Evolutionary conservation across 495 filamentous ascomycete genomes (phyloP).

Genomic region (Penicillium cataractarum): DNA sequence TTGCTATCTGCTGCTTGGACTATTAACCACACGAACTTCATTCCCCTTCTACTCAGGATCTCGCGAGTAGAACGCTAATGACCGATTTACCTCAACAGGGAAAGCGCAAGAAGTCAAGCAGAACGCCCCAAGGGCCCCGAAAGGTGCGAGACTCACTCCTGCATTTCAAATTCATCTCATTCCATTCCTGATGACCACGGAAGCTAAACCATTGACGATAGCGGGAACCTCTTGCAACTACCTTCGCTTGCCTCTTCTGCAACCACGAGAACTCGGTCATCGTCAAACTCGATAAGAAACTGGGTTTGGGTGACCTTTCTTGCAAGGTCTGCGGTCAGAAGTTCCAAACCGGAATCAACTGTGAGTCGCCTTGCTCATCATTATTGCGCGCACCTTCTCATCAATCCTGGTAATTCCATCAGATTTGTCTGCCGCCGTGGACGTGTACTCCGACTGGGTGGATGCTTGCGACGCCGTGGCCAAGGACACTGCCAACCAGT

Average conservation of each 20-base stretch:
- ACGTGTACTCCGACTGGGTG: conserved; percentile 98
- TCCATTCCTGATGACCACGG: background rate
- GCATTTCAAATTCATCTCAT: background rate
- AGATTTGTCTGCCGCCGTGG: conserved; percentile 88
- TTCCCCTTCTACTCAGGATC: too few relatives aligned
- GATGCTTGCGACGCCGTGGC: conserved; percentile 89
- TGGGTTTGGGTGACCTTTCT: conserved; percentile 76
- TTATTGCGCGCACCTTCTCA: background rate
- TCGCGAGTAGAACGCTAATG: background rate
- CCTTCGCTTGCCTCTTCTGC: conserved; percentile 96
- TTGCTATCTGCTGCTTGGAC: background rate
- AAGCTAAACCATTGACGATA: conserved; percentile 35
- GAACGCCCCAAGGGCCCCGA: conserved; percentile 79
- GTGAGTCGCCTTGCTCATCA: conserved; percentile 55
- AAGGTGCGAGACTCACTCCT: conserved; percentile 60
- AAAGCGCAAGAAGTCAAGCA: conserved; percentile 93
- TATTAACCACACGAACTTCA: background rate
- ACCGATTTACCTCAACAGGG: conserved; percentile 54
- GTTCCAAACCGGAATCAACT: conserved; percentile 91
- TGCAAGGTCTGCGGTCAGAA: conserved; percentile 94
- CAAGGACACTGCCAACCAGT: conserved; percentile 60
- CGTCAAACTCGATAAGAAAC: conserved; percentile 90
- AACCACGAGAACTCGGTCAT: conserved; percentile 92
- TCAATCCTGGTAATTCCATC: background rate
- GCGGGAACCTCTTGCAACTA: conserved; percentile 84